Evolutionary conservation across 179 eudicot species (phyloP), one percentile per base, ranked within the genome.

Genomic region (Beta corolliflora): DNA sequence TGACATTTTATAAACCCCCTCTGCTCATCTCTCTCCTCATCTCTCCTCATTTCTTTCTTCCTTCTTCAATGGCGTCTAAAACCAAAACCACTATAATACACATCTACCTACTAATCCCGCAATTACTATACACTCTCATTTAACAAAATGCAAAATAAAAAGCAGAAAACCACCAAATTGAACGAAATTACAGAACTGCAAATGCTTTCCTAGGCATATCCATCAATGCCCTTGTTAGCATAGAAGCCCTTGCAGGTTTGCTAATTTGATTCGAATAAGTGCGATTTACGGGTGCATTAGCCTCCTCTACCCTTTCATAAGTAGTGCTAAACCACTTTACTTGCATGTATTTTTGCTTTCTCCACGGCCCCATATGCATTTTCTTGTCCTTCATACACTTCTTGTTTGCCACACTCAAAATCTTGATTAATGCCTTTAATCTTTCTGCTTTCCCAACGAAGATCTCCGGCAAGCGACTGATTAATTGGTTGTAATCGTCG

Each of bases 291-390:
- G 78, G 21, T 4, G 77, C n/a, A 15, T 60, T 29, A 14, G 69
- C 78, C 72, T 71, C 71, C 29, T 56, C 65, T 29, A 75, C 41
- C 52, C 96, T 82, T 71, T 93, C 87, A 21, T 88, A 84, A 5
- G 44, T 70, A 5, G 88, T 56, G 31, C 88, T 83, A 5, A 91
- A 88, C 98, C 98, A 95, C 86, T 95, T 95, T 10, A 97, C 95
- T 81, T 90, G 88, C 94, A 91, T 88, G 84, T 95, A 93, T 23
- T 89, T 89, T 13, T 88, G 88, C 85, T 93, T 95, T 81, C 98
- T 91, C 98, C 98, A 95, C 9, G 98, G 98, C 2, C 89, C 98
- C 87, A 93, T 79, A 81, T 95, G 97, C 93, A 95, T 95, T 61
- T 91, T 93, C 80, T 90, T 95, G 81, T 91, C 97, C 85, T 89